A percentile compares a stretch with the other conserved stretches of the same genome.
Conservation (phyloP, 2,329 filamentous ascomycete species). For the Fusarium palustre region DNA sequence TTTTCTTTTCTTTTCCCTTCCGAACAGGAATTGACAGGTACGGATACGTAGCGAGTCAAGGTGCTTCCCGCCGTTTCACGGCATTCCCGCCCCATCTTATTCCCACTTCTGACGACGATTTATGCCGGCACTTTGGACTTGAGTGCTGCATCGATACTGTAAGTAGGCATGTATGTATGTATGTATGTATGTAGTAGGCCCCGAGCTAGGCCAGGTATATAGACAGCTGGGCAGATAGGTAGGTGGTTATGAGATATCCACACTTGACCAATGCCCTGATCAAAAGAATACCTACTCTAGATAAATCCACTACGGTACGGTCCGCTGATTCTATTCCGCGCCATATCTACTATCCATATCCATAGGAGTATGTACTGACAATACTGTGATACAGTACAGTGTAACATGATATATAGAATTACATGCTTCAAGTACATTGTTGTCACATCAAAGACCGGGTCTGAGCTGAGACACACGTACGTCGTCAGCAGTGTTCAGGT, state of each 20-base stretch:
- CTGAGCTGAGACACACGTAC: not conserved
- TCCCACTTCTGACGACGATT: conserved; percentile 38
- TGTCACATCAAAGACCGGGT: conserved; percentile 1
- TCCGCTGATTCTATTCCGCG: not conserved
- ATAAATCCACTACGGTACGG: not conserved
- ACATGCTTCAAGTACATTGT: not conserved
- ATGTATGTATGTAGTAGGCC: not conserved
- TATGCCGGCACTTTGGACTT: conserved; percentile 35
- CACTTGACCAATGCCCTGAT: conserved; percentile 2
- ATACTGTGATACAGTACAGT: not conserved
- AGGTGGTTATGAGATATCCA: not conserved
- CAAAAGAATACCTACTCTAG: not conserved
- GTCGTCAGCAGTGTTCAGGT: conserved; percentile 3
- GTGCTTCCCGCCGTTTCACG: conserved; percentile 32
- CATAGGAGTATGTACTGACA: not conserved
- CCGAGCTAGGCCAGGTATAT: not conserved
- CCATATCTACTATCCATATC: not conserved
- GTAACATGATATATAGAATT: not conserved
- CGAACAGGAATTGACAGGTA: not conserved
- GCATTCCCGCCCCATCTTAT: conserved; percentile 41
- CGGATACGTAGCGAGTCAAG: conserved; percentile 5
- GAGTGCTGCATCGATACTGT: conserved; percentile 10
- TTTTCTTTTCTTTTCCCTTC: conserved; percentile 27
- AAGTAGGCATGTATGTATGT: not conserved
- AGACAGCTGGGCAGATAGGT: not conserved